Conservation (phyloP, 2,329 filamentous ascomycete species). For the Exophiala viscosa region DNA sequence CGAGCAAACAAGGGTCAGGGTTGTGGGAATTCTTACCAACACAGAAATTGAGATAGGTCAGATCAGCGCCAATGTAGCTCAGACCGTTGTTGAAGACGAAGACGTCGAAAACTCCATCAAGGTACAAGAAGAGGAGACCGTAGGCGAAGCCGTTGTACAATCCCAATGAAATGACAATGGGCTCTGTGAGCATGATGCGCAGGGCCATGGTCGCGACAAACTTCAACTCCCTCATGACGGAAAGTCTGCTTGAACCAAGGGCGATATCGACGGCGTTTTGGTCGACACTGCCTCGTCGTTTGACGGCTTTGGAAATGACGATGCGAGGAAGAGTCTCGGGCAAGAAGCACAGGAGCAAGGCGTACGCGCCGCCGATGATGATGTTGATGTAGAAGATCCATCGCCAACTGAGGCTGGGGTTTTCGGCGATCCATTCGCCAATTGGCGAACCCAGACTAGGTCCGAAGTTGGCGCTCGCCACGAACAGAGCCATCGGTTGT, state of each 20-base stretch:
- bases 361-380: slow-evolving; percentile 39
- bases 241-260: slow-evolving; percentile 35
- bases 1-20: not conserved
- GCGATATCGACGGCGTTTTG: slow-evolving; percentile 32
- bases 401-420: slow-evolving; percentile 35
- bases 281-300: slow-evolving; percentile 30
- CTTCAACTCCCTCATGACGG: slow-evolving; percentile 37
- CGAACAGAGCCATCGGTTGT: slow-evolving; percentile 45
- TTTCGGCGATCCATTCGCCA: slow-evolving; percentile 40
- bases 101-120: slow-evolving; percentile 44
- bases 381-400: slow-evolving; percentile 40
- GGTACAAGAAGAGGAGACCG: slow-evolving; percentile 41
- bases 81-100: slow-evolving; percentile 42
- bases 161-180: slow-evolving; percentile 36
- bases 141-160: slow-evolving; percentile 43
- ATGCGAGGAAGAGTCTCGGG: slow-evolving; percentile 42
- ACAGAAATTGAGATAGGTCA: slow-evolving; percentile 44
- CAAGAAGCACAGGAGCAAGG: slow-evolving; percentile 36
- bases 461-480: slow-evolving; percentile 39
- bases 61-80: slow-evolving; percentile 38
- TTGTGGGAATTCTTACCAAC: slow-evolving; percentile 29
- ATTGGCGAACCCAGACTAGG: slow-evolving; percentile 41
- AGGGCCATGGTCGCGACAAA: slow-evolving; percentile 44
- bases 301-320: slow-evolving; percentile 37
- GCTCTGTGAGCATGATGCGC: slow-evolving; percentile 42